These are phyloP conservation scores for Schizosaccharomyces versatilis DNA, from an alignment of 1,139 yeast genomes.

Conservation along the genomic window DNA sequence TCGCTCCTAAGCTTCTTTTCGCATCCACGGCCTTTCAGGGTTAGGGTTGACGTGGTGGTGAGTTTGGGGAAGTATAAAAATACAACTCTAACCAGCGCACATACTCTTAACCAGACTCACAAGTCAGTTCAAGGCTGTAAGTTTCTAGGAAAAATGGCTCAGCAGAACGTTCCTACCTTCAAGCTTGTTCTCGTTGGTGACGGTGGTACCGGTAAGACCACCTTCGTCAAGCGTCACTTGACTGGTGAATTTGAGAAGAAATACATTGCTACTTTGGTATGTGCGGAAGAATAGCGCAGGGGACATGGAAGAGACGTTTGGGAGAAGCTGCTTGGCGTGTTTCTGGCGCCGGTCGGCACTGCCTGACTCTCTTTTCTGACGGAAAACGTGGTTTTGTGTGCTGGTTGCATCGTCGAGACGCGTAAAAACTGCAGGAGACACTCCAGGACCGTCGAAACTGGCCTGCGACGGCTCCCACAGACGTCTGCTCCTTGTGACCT, in stretches of 20 bases:
- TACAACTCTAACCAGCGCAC: too few species aligned
- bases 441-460: neutral
- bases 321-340: too few species aligned
- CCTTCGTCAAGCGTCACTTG: conserved; percentile 97
- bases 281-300: neutral
- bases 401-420: too few species aligned
- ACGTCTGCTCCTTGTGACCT: too few species aligned
- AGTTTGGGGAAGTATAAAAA: too few species aligned
- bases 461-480: too few species aligned
- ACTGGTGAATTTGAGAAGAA: conserved; percentile 93
- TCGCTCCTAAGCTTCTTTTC: too few species aligned
- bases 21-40: neutral
- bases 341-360: too few species aligned
- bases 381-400: too few species aligned
- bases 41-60: neutral
- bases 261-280: conserved; percentile 45
- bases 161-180: conserved; percentile 76
- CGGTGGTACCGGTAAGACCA: conserved; percentile 99
- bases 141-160: conserved; percentile 7
- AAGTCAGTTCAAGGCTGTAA: neutral
- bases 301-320: too few species aligned
- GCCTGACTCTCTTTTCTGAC: too few species aligned
- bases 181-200: conserved; percentile 96
- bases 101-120: conserved; percentile 1
- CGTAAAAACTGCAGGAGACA: too few species aligned